Percentiles rank a stretch among this genome's conserved stretches.
Conservation (phyloP, 345 rosid genomes). For the Syzygium grande region DNA sequence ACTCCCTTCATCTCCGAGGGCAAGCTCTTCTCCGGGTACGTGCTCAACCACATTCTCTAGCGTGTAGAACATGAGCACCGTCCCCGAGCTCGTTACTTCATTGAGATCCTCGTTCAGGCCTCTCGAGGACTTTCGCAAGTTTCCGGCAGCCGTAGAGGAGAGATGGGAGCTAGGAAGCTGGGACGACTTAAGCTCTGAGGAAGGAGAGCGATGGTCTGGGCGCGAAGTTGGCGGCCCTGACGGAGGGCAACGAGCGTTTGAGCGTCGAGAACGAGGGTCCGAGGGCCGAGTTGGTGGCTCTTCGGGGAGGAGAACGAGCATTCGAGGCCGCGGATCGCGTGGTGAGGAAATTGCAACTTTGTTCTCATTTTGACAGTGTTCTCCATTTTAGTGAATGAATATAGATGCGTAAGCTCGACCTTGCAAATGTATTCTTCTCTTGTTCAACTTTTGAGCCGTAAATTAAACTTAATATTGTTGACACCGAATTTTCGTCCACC, state of each 20-base stretch:
- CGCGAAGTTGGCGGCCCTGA: neutral
- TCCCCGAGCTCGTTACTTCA: neutral
- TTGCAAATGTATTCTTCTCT: neutral
- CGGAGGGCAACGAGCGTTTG: neutral
- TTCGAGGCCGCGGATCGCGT: neutral
- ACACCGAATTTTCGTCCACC: too few relatives aligned
- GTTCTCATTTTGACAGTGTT: neutral
- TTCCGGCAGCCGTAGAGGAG: neutral
- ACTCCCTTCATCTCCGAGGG: neutral
- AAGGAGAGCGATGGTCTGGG: neutral
- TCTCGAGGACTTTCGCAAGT: neutral
- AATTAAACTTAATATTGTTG: neutral
- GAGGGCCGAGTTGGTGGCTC: neutral
- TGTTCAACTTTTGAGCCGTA: neutral
- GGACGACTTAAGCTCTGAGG: neutral
- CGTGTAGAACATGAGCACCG: neutral
- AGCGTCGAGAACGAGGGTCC: neutral
- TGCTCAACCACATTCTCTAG: neutral
- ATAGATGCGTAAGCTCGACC: neutral
- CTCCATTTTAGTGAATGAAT: neutral
- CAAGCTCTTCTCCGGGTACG: neutral
- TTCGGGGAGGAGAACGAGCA: neutral
- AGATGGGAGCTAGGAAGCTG: neutral
- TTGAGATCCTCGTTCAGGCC: neutral
- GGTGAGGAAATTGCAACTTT: neutral